A percentile compares a stretch with the other conserved stretches of the same genome.
Conservation (phyloP, 768 basidiomycete genomes). For the Lactifluus pinguis region DNA sequence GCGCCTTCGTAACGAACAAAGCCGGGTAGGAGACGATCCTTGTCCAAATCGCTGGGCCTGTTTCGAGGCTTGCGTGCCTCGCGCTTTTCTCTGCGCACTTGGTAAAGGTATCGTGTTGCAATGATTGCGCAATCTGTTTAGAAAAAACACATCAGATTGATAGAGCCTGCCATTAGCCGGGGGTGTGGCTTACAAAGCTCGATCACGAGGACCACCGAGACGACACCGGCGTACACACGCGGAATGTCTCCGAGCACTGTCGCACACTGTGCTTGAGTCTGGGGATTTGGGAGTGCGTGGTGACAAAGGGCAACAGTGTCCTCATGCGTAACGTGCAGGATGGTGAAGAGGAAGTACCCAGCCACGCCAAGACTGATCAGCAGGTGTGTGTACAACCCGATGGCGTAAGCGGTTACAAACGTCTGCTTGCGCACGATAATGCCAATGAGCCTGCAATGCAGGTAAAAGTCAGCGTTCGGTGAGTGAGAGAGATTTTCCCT, state of each 20-base stretch:
- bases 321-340: conserved; percentile 38
- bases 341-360: conserved; percentile 40
- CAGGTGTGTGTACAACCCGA: conserved; percentile 50
- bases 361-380: conserved; percentile 45
- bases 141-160: background rate
- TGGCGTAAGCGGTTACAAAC: conserved; percentile 48
- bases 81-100: conserved; percentile 18
- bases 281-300: conserved; percentile 32
- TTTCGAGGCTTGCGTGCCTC: conserved; percentile 11
- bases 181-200: conserved; percentile 44
- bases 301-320: conserved; percentile 40
- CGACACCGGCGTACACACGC: conserved; percentile 39
- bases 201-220: conserved; percentile 36
- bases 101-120: conserved; percentile 20
- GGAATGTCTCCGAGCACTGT: conserved; percentile 34
- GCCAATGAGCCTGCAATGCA: conserved; percentile 45
- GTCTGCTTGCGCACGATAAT: conserved; percentile 51
- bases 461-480: background rate
- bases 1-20: conserved; percentile 14
- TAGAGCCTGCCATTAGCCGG: background rate
- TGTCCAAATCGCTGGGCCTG: background rate
- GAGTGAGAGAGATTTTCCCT: background rate
- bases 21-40: conserved; percentile 2
- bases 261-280: conserved; percentile 37
- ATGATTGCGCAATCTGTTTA: conserved; percentile 18